Evolutionary conservation across 495 filamentous ascomycete species (phyloP), one percentile per base, ranked within the genome.

Genomic region (Penicillium egyptiacum): DNA sequence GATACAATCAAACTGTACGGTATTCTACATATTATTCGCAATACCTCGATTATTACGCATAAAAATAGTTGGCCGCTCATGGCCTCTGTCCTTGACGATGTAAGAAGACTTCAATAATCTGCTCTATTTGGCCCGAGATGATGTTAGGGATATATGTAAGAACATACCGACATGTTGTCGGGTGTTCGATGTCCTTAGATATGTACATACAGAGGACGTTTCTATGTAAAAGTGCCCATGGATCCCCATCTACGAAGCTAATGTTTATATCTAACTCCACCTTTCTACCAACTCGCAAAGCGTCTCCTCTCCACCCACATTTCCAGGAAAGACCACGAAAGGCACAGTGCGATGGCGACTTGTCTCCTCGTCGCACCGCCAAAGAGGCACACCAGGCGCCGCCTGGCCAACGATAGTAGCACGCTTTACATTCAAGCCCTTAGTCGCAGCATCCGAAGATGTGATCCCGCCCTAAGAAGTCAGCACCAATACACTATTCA

Each of bases 311-410:
- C 71, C 71, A 23, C 80, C 81, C 12, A 83, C 80, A 68, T 83
- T 83, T 11, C 79, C 81, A n/a, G 81, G 81, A 50, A 83, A 83
- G 0, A 83, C 79, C 12, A 82, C 77, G 64, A 74, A 82, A 14
- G 79, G 78, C 20, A 82, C 70, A 23, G 74, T 75, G 0, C 67
- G 67, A 64, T 77, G 73, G 49, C 75, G 69, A 40, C 74, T 77
- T 0, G 71, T 76, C 40, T 60, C 55, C 66, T 83, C 79, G 56
- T 81, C 72, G 40, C 80, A 83, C 37, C 75, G 69, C 81, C 80
- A 84, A 3, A 84, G 62, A 2, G 81, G 81, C 22, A 84, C 79
- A 19, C 80, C 81, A 1, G 81, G 72, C 8, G 78, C 76, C 1
- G 80, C 80, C 55, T 84, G 79, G 1, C 81, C 81, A 4, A 81